Percentiles rank a stretch among this genome's conserved stretches.
Conservation (phyloP, 2,329 filamentous ascomycete genomes). For the Xylaria digitata region DNA sequence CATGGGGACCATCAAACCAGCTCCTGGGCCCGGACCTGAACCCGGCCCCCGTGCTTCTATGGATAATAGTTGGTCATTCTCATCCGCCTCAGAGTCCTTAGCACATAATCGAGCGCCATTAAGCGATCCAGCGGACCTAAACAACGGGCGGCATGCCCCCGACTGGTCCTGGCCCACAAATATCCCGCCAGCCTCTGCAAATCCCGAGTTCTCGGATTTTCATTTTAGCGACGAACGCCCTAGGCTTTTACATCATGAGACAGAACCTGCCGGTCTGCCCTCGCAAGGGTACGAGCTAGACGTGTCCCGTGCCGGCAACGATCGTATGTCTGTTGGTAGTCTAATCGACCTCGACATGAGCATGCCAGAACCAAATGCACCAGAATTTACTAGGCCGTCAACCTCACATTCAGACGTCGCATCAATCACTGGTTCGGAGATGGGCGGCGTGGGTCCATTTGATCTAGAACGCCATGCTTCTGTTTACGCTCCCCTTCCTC, state of each 20-base stretch:
- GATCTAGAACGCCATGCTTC: slow-evolving; percentile 72
- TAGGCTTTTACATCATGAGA: slow-evolving; percentile 61
- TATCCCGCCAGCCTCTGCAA: slow-evolving; percentile 63
- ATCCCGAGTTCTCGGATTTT: slow-evolving; percentile 65
- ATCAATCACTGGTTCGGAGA: slow-evolving; percentile 67
- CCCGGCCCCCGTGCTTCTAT: slow-evolving; percentile 56
- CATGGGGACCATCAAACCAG: slow-evolving; percentile 69
- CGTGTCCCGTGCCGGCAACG: slow-evolving; percentile 50
- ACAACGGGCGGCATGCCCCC: slow-evolving; percentile 62
- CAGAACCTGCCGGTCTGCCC: slow-evolving; percentile 59
- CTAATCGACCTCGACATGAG: slow-evolving; percentile 68
- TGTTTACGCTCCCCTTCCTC: slow-evolving; percentile 58
- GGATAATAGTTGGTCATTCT: slow-evolving; percentile 60
- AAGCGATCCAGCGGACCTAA: slow-evolving; percentile 68
- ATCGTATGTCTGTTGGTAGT: slow-evolving; percentile 58
- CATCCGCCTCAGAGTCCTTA: slow-evolving; percentile 56
- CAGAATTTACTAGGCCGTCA: slow-evolving; percentile 63
- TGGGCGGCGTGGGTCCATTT: slow-evolving; percentile 68
- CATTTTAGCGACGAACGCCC: slow-evolving; percentile 59
- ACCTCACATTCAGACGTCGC: slow-evolving; percentile 69
- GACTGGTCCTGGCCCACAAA: slow-evolving; percentile 70
- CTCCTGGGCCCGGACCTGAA: slow-evolving; percentile 50
- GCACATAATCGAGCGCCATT: slow-evolving; percentile 60
- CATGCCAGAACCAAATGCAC: slow-evolving; percentile 60
- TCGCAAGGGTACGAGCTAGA: slow-evolving; percentile 58